Base-by-base conservation (phyloP, 2,329 filamentous ascomycete genomes). In the Curvularia lunata region DNA sequence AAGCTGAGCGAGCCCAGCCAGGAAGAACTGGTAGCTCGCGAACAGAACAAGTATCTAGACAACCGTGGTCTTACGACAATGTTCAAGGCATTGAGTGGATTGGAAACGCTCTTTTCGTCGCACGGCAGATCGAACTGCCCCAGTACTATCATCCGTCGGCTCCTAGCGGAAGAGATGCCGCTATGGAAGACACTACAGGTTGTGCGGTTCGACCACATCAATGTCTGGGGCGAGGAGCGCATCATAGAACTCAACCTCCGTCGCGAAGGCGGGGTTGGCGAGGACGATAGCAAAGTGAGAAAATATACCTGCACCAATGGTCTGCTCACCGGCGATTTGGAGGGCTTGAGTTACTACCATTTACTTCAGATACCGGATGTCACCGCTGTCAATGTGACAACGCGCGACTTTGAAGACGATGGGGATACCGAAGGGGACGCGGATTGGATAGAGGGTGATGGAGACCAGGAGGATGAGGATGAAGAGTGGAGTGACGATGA, bases 401-500 rank as follows among this genome's bases (percentile, higher is more conserved):
- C 55, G 8, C 46, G 46, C 19, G 51, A 49, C 41, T 55, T 58
- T 1, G 45, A 54, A 5, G 38, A 54, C n/a, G 51, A 50, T 19
- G 56, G 42, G 10, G 56, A 51, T 47, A 47, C 54, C 8, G 37
- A 58, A 13, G 34, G 30, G 5, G 46, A 55, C 13, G 41, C 25
- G 27, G 56, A 50, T 18, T 55, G 52, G 52, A 40, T 30, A 25
- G 52, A 55, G 18, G 42, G 38, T 12, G 18, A 27, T 16, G 50
- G 30, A 34, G 55, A 54, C 0, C 30, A 46, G 6, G n/a, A 43
- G 0, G 52, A 48, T 1, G 49, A 50, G 7, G 40, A 28, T 12
- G 52, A 47, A 23, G 56, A 48, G 2, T 58, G 56, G 52, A 58
- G 56, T 37, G 56, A 43, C 34, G 56, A 58, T 10, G 43, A 32